phyloP scores from a whole-genome alignment of 345 rosid genomes.

The Hypericum perforatum region DNA sequence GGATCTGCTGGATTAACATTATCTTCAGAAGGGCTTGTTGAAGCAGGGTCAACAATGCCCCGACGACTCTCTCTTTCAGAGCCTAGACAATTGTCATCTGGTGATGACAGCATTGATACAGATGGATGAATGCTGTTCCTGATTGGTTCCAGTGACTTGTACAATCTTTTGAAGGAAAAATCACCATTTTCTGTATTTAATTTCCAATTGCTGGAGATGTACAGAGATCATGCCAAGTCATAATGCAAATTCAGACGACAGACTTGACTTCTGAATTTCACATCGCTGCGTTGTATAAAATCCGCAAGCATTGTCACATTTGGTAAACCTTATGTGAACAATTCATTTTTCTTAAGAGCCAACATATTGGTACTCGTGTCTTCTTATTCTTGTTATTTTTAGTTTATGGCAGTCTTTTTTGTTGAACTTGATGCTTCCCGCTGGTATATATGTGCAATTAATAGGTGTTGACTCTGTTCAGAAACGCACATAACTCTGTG shows the following conservation, averaged over 20 bases:
- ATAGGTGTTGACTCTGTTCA: too few relatives aligned
- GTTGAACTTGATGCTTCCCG: too few relatives aligned
- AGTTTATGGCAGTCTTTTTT: too few relatives aligned
- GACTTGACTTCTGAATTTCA: constrained; percentile 26
- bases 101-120: constrained; percentile 58
- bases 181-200: constrained; percentile 45
- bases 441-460: too few relatives aligned
- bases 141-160: constrained; percentile 13
- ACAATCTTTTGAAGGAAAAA: constrained; percentile 25
- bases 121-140: constrained; percentile 38
- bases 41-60: constrained; percentile 45
- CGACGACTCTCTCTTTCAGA: constrained; percentile 64
- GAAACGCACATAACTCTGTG: too few relatives aligned
- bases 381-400: too few relatives aligned
- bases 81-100: constrained; percentile 66
- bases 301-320: constrained; percentile 38
- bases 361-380: constrained; percentile 9
- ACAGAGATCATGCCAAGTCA: constrained; percentile 36
- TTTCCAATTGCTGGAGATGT: constrained; percentile 42
- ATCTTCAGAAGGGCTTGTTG: constrained; percentile 61
- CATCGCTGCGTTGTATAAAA: constrained; percentile 38
- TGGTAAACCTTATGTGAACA: constrained; percentile 41
- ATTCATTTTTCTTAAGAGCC: constrained; percentile 25
- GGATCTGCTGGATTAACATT: constrained; percentile 42
- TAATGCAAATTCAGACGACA: constrained; percentile 31